phyloP scores from a whole-genome alignment of 2,329 filamentous ascomycete genomes.

The Fusarium sp. region DNA sequence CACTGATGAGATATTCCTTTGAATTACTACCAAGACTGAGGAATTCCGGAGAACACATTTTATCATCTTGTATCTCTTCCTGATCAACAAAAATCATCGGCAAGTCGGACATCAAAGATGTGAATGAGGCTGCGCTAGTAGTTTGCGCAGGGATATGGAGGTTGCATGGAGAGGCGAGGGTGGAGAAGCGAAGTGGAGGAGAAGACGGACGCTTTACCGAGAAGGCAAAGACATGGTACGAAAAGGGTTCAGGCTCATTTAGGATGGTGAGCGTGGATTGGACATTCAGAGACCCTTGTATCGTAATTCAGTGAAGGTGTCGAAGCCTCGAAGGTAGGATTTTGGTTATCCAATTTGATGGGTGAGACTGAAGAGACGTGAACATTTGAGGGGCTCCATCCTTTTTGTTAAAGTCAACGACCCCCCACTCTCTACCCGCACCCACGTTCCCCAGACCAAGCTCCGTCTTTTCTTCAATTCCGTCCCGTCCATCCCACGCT shows the following conservation, averaged over 20 bases:
- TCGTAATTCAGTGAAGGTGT: background rate
- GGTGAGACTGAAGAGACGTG: slow-evolving; percentile 4
- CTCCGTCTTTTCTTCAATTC: slow-evolving; percentile 2
- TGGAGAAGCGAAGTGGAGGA: slow-evolving; percentile 36
- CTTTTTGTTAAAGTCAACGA: slow-evolving; percentile 34
- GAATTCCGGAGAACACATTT: background rate
- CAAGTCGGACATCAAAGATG: slow-evolving; percentile 5
- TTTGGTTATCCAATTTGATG: slow-evolving; percentile 7
- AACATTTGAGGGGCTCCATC: slow-evolving; percentile 15
- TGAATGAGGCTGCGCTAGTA: slow-evolving; percentile 43
- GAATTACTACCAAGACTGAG: background rate
- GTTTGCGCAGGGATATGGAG: slow-evolving; percentile 33
- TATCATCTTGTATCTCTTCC: background rate
- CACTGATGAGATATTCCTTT: background rate
- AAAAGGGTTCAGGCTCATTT: slow-evolving; percentile 37
- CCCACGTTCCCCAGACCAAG: slow-evolving; percentile 38
- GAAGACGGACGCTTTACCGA: slow-evolving; percentile 37
- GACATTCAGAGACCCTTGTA: slow-evolving; percentile 1
- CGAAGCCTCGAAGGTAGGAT: slow-evolving; percentile 5
- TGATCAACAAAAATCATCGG: background rate
- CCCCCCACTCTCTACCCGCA: slow-evolving; percentile 40
- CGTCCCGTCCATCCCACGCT: slow-evolving; percentile 35
- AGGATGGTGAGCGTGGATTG: slow-evolving; percentile 23
- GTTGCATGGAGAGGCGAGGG: slow-evolving; percentile 32
- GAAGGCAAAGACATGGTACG: slow-evolving; percentile 33